These are phyloP conservation scores for Alternaria arborescens DNA, from an alignment of 2,329 filamentous ascomycete species.

Conservation along the genomic window DNA sequence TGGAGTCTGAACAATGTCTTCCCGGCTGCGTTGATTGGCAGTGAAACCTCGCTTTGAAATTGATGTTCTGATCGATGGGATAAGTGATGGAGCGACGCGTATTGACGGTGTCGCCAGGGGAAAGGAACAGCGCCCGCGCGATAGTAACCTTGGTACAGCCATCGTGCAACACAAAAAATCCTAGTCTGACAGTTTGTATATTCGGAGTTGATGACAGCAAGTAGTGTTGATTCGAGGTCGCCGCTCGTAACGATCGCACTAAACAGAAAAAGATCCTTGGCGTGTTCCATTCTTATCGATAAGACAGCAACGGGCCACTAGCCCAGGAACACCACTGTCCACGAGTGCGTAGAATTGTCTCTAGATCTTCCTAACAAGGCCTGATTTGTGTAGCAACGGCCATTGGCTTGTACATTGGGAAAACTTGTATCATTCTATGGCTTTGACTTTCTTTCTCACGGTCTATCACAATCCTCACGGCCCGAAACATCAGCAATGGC, in stretches of 20 bases:
- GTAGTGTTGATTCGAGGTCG: not conserved
- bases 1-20: conserved; percentile 15
- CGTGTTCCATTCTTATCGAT: conserved; percentile 13
- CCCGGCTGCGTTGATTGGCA: conserved; percentile 13
- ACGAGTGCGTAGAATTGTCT: no score
- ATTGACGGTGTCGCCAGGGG: conserved; percentile 18
- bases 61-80: conserved; percentile 19
- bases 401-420: no score
- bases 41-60: conserved; percentile 21
- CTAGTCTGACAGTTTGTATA: not conserved
- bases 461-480: no score
- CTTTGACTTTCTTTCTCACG: no score
- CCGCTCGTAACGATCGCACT: not conserved
- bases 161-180: conserved; percentile 8
- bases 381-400: no score
- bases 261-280: conserved; percentile 10
- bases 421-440: no score
- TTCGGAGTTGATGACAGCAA: not conserved
- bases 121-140: conserved; percentile 19
- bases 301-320: not conserved
- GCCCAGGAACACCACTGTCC: not conserved
- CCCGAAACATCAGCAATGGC: no score
- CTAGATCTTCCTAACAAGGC: no score
- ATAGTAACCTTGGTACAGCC: conserved; percentile 24
- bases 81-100: conserved; percentile 20